Conservation (phyloP, 2,329 filamentous ascomycete genomes). For the Trichoderma arundinaceum region DNA sequence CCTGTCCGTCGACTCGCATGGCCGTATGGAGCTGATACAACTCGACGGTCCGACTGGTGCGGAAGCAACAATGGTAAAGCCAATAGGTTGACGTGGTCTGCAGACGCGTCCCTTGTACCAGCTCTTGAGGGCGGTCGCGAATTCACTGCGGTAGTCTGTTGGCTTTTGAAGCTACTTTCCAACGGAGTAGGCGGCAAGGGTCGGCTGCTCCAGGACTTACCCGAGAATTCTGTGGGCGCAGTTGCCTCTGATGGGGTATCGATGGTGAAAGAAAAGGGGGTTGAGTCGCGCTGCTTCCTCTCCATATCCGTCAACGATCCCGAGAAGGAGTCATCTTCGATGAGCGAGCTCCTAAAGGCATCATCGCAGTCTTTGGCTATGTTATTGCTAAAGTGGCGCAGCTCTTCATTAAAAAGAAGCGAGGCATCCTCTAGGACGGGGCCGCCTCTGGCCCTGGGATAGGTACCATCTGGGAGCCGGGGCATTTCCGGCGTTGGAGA, state of each 20-base stretch:
- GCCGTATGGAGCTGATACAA: constrained; percentile 58
- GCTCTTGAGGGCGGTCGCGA: constrained; percentile 39
- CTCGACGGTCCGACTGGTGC: constrained; percentile 51
- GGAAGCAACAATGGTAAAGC: constrained; percentile 43
- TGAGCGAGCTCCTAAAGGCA: constrained; percentile 76
- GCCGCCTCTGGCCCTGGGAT: constrained; percentile 38
- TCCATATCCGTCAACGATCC: constrained; percentile 45
- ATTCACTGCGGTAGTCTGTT: constrained; percentile 33
- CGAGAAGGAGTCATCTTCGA: constrained; percentile 48
- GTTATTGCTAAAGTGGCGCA: constrained; percentile 81
- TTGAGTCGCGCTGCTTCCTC: constrained; percentile 44
- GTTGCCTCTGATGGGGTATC: constrained; percentile 42
- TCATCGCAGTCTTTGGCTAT: constrained; percentile 91
- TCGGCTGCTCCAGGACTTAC: constrained; percentile 53
- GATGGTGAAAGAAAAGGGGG: constrained; percentile 52
- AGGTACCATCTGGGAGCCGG: constrained; percentile 37
- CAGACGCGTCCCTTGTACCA: constrained; percentile 16
- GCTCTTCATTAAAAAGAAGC: constrained; percentile 69
- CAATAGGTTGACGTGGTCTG: constrained; percentile 39
- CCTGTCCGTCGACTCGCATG: constrained; percentile 47
- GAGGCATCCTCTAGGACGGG: constrained; percentile 39
- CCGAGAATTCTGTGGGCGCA: constrained; percentile 41
- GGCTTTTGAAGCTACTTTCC: constrained; percentile 37
- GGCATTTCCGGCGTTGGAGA: constrained; percentile 42
- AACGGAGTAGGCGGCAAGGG: constrained; percentile 58